Evolutionary conservation across 805 yeast species (phyloP), one percentile per base, ranked within the genome.

Genomic region (Ogataea dorogensis): DNA sequence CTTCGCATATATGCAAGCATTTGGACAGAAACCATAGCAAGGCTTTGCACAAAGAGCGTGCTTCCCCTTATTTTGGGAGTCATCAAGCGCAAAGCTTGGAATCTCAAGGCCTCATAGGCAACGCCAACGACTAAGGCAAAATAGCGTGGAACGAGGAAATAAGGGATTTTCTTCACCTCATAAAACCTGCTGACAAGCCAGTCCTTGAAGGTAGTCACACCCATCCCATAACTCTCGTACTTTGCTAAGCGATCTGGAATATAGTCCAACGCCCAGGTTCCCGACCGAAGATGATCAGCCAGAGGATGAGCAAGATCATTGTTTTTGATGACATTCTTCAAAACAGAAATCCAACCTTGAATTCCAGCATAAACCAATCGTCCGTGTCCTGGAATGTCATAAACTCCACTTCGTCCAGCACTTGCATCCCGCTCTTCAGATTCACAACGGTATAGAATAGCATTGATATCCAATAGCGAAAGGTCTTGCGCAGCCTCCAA

Each of bases 201-300:
- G 1, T 64, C 67, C 38, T 67, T 76, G 51, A 86, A 78, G n/a
- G 62, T 67, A 5, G 53, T 51, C 14, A 85, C 56, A n/a, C 75
- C 75, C 4, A 70, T 64, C 3, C 72, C 63, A 6, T 63, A 61
- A 13, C 35, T 27, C 28, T 51, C 57, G 49, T 76, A 86, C 46
- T 77, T 73, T 24, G 67, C 64, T 32, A 88, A 61, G 36, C 98
- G 70, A 34, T 71, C 63, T 1, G 76, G 71, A 14, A 81, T 67
- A 56, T 77, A 85, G 52, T 87, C 96, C 22, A 88, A 65, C 0
- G 98, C 94, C 98, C 98, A 91, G 24, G 67, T 59, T 1, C 98
- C 98, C 12, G 71, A 68, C 49, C 98, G 70, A 43, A 91, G 65
- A 57, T 91, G 93, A 31, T 77, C 75, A 43, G 93, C 79, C 17